Conservation (phyloP, 768 basidiomycete genomes). For the Leccinum obscurum region DNA sequence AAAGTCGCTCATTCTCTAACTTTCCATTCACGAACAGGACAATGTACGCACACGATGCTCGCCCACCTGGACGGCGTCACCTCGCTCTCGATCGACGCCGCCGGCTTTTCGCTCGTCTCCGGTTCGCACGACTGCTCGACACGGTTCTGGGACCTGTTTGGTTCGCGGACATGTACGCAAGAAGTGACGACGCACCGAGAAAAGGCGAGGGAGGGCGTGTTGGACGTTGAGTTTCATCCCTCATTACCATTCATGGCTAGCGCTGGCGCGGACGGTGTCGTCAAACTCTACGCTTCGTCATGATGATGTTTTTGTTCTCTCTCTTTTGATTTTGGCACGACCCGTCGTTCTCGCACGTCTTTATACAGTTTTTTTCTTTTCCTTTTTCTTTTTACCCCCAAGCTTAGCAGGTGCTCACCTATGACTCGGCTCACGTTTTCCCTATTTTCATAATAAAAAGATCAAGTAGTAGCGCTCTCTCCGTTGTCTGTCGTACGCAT, state of each 20-base stretch:
- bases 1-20: not conserved
- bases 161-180: constrained; percentile 78
- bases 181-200: constrained; percentile 88
- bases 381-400: not conserved
- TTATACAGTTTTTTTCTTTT: not conserved
- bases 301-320: constrained; percentile 41
- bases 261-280: constrained; percentile 93
- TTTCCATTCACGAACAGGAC: constrained; percentile 44
- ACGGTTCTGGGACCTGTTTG: constrained; percentile 92
- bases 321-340: not conserved
- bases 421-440: constrained; percentile 10
- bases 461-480: constrained; percentile 12
- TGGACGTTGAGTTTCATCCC: constrained; percentile 84
- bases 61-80: constrained; percentile 93
- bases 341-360: not conserved
- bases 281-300: constrained; percentile 88
- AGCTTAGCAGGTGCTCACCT: constrained; percentile 6
- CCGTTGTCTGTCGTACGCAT: constrained; percentile 17
- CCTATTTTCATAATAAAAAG: not conserved
- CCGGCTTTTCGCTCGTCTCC: constrained; percentile 86
- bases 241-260: constrained; percentile 86
- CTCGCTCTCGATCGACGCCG: constrained; percentile 82
- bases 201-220: constrained; percentile 88
- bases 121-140: constrained; percentile 93
- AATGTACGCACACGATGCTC: constrained; percentile 86